Conservation (phyloP, 2,329 filamentous ascomycete species). For the Helminthosporium solani region DNA sequence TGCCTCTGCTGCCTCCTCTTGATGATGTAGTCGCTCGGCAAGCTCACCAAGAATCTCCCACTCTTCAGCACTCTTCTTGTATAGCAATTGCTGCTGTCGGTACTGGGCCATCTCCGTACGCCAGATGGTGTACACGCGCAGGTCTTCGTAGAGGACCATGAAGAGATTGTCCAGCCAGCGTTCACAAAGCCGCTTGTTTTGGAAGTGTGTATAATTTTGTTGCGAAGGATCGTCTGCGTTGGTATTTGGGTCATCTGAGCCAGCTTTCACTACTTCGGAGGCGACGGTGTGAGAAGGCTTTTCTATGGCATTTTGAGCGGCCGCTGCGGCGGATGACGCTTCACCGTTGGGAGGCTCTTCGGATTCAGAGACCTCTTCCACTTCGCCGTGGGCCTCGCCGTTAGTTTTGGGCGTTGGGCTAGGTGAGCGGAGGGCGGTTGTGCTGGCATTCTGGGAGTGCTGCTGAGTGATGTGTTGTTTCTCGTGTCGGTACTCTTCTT, state of each 20-base stretch:
- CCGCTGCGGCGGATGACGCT: conserved; percentile 27
- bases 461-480: conserved; percentile 57
- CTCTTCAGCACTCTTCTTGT: conserved; percentile 94
- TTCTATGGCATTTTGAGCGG: conserved; percentile 58
- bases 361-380: conserved; percentile 22
- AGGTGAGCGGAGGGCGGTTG: conserved; percentile 72
- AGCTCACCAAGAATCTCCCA: conserved; percentile 97
- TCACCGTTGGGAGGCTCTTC: conserved; percentile 36
- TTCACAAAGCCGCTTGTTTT: conserved; percentile 95
- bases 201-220: conserved; percentile 84
- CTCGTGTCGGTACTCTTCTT: conserved; percentile 94
- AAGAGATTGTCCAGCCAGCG: conserved; percentile 98
- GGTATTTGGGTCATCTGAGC: conserved; percentile 59
- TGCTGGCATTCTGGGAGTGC: conserved; percentile 71
- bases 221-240: conserved; percentile 53
- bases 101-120: conserved; percentile 97
- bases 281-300: conserved; percentile 78
- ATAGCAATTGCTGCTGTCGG: conserved; percentile 87
- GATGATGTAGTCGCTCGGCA: conserved; percentile 88
- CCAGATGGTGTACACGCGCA: conserved; percentile 99
- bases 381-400: conserved; percentile 37
- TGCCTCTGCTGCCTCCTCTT: conserved; percentile 87
- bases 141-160: conserved; percentile 98
- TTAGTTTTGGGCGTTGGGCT: conserved; percentile 47
- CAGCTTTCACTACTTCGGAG: conserved; percentile 73